phyloP scores from a whole-genome alignment of 176 grass and related monocot genomes.

The Areca catechu region DNA sequence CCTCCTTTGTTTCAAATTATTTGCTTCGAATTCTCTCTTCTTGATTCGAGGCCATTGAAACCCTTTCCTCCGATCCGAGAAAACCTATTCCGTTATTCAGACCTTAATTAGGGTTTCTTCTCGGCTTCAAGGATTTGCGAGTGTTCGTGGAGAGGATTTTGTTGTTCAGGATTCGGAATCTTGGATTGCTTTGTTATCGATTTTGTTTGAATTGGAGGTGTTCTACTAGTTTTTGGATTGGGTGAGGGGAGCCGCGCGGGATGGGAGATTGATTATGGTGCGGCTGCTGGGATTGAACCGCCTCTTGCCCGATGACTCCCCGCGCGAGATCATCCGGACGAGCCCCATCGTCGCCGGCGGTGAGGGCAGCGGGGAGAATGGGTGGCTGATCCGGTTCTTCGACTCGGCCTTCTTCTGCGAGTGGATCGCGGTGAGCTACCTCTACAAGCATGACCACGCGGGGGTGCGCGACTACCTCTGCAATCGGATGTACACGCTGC shows the following conservation, averaged over 20 bases:
- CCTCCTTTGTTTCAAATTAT: too few relatives aligned
- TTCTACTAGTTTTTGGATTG: slow-evolving; percentile 4
- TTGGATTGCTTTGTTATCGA: slow-evolving; percentile 4
- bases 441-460: slow-evolving; percentile 93
- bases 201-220: neutral
- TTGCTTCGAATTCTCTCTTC: too few relatives aligned
- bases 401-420: slow-evolving; percentile 99
- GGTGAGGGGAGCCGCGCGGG: slow-evolving; percentile 1
- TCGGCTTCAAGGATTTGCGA: neutral
- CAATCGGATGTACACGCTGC: slow-evolving; percentile 97
- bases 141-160: slow-evolving; percentile 2
- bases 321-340: slow-evolving; percentile 62
- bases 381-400: slow-evolving; percentile 97
- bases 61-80: too few relatives aligned
- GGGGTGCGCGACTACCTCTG: slow-evolving; percentile 97
- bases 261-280: slow-evolving; percentile 53
- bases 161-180: slow-evolving; percentile 23
- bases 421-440: slow-evolving; percentile 99
- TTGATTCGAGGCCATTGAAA: too few relatives aligned
- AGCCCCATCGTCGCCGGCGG: slow-evolving; percentile 49
- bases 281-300: slow-evolving; percentile 65
- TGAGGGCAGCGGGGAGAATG: slow-evolving; percentile 27
- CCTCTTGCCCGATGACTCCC: slow-evolving; percentile 76
- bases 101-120: slow-evolving; percentile 21
- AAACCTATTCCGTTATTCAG: neutral